Base-by-base conservation (phyloP, 805 yeast species). In the Candida tallmaniae region DNA sequence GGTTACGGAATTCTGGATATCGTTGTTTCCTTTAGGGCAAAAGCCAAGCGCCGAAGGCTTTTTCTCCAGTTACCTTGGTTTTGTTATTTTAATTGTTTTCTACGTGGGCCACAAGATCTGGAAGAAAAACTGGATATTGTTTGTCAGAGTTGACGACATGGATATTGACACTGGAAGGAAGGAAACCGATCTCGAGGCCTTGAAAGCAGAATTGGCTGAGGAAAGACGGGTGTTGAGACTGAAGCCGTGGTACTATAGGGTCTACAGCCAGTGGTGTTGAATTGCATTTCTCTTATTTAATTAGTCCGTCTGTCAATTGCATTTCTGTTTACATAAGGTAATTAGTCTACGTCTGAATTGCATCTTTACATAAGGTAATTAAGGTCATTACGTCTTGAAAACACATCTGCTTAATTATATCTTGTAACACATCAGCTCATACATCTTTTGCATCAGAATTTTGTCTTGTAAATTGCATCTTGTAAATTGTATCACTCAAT, bases 141-240 rank as follows among this genome's bases (percentile, higher is more conserved):
- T 47, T 32, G 48, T 62, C 26, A 49, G 61, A 19, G 66, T 65
- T n/a, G 46, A 48, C 36, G 54, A 58, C 16, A 54, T 65, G 32
- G 70, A 65, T 32, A 47, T 65, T 31, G 70, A 65, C 39, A 54
- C 65, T 7, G 70, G 70, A n/a, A 51, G 71, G 38, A 53, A 69
- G 45, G 70, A 65, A 29, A 52, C 58, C 18, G 69, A 64, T 42
- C 44, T 63, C 35, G 69, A 65, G 36, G 60, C 64, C 23, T 51
- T 62, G 33, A 61, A 56, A 38, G 59, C 54, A 41, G 64, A 60
- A 31, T 45, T 58, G 43, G 58, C 42, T 6, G 63, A 60, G 31
- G 64, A 58, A 40, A 48, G 60, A 40, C 53, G 47, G 4, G 34
- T 59, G 4, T 50, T 63, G 39, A 39, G 46, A 4, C 31, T 56